phyloP scores from a whole-genome alignment of 768 basidiomycete genomes.

The Leccinellum luteum region DNA sequence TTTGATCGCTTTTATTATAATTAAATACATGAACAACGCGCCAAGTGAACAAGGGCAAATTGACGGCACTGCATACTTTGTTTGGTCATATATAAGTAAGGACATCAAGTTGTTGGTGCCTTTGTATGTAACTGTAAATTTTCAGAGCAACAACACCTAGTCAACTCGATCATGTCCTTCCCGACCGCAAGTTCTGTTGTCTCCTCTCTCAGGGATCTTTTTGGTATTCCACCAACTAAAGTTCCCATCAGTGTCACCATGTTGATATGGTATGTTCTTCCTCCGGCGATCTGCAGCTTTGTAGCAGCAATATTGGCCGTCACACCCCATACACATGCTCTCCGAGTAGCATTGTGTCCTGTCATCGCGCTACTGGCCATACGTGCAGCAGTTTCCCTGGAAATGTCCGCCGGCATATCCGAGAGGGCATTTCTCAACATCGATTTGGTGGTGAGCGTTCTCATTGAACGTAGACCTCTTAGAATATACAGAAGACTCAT shows the following conservation, averaged over 20 bases:
- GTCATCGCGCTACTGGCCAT: slow-evolving; percentile 42
- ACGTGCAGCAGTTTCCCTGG: slow-evolving; percentile 31
- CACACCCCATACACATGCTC: slow-evolving; percentile 39
- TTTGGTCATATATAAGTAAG: too few species aligned
- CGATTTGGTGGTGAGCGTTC: slow-evolving; percentile 9
- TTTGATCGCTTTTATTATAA: too few species aligned
- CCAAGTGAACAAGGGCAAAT: too few species aligned
- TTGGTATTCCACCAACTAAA: slow-evolving; percentile 7
- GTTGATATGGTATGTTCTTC: slow-evolving; percentile 39
- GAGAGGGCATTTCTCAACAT: slow-evolving; percentile 4
- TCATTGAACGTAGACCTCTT: neutral
- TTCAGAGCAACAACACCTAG: too few species aligned
- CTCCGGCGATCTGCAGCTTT: slow-evolving; percentile 46
- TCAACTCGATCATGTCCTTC: neutral
- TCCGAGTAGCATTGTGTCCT: slow-evolving; percentile 48
- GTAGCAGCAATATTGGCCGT: slow-evolving; percentile 48
- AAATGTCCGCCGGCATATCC: slow-evolving; percentile 6
- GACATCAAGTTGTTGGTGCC: too few species aligned
- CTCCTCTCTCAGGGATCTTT: neutral
- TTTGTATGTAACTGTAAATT: neutral
- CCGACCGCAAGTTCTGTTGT: neutral
- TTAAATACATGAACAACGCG: too few species aligned
- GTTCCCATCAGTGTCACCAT: slow-evolving; percentile 32
- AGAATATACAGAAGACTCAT: neutral
- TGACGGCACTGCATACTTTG: too few species aligned